Conservation (phyloP, 2,329 filamentous ascomycete species). For the Knoxdaviesia capensis region DNA sequence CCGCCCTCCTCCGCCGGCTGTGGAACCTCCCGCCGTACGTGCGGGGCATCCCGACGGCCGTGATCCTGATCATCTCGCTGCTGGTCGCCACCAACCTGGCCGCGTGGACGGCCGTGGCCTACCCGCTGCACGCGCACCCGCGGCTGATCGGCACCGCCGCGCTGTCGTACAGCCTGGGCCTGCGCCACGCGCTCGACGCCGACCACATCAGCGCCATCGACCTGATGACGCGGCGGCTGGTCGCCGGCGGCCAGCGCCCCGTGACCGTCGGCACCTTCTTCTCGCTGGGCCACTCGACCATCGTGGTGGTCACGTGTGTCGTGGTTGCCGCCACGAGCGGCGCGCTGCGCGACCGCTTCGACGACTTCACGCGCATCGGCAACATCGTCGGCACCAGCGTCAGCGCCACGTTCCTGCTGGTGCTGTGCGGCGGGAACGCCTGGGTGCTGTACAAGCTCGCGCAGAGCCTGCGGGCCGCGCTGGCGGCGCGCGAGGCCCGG, state of each 20-base stretch:
- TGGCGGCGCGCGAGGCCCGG: slow-evolving; percentile 17
- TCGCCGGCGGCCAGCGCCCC: slow-evolving; percentile 67
- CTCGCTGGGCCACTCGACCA: slow-evolving; percentile 80
- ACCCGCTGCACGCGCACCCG: slow-evolving; percentile 31
- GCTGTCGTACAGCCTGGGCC: slow-evolving; percentile 70
- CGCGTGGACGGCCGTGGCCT: slow-evolving; percentile 32
- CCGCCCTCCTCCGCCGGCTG: no score
- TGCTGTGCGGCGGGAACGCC: slow-evolving; percentile 65
- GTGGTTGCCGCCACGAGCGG: slow-evolving; percentile 83
- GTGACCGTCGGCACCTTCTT: slow-evolving; percentile 92
- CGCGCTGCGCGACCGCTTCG: slow-evolving; percentile 63
- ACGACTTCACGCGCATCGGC: slow-evolving; percentile 58
- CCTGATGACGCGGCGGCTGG: slow-evolving; percentile 75
- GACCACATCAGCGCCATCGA: slow-evolving; percentile 81
- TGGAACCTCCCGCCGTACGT: no score
- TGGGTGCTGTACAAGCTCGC: slow-evolving; percentile 71
- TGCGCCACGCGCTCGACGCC: slow-evolving; percentile 93
- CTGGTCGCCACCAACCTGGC: slow-evolving; percentile 30
- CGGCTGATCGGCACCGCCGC: slow-evolving; percentile 60
- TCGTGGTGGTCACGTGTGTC: slow-evolving; percentile 77
- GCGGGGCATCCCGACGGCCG: slow-evolving; percentile 3
- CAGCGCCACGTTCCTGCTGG: slow-evolving; percentile 61
- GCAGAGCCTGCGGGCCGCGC: slow-evolving; percentile 41
- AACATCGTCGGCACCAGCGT: slow-evolving; percentile 81
- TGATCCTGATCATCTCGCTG: slow-evolving; percentile 27